Conservation (phyloP, 2,329 filamentous ascomycete species). For the Aspergillus persii region DNA sequence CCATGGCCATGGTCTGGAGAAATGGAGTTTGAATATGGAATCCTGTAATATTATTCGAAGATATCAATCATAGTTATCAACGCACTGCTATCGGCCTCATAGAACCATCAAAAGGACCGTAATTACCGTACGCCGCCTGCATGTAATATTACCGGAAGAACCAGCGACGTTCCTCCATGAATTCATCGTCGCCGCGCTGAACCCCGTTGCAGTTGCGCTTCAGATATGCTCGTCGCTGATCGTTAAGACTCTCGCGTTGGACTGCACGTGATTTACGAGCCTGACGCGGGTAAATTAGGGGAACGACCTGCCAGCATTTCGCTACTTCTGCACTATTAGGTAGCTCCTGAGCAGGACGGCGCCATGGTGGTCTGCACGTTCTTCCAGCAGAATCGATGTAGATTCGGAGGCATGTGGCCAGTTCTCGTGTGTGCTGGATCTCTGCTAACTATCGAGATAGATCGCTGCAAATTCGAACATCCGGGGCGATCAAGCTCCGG, state of each 20-base stretch:
- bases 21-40: constrained; percentile 16
- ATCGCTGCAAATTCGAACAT: constrained; percentile 60
- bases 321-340: neutral
- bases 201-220: neutral
- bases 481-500: constrained; percentile 45
- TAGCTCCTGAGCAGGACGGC: constrained; percentile 7
- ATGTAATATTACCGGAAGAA: constrained; percentile 18
- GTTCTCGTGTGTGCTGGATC: neutral
- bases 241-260: neutral
- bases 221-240: neutral
- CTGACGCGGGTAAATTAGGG: neutral
- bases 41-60: constrained; percentile 10
- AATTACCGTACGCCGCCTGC: neutral
- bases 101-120: neutral
- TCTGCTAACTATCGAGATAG: constrained; percentile 38
- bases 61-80: too few relatives aligned
- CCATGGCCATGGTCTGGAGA: constrained; percentile 16
- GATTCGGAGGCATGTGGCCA: constrained; percentile 56
- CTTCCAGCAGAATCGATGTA: constrained; percentile 65
- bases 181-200: neutral
- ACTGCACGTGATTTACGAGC: neutral
- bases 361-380: constrained; percentile 59
- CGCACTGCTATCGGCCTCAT: too few relatives aligned
- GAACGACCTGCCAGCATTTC: neutral
- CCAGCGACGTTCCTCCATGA: neutral